A percentile compares a stretch with the other conserved stretches of the same genome.
Evolutionary conservation across 2,329 filamentous ascomycete genomes (phyloP).

Genomic region (Aaosphaeria pasadenensis): DNA sequence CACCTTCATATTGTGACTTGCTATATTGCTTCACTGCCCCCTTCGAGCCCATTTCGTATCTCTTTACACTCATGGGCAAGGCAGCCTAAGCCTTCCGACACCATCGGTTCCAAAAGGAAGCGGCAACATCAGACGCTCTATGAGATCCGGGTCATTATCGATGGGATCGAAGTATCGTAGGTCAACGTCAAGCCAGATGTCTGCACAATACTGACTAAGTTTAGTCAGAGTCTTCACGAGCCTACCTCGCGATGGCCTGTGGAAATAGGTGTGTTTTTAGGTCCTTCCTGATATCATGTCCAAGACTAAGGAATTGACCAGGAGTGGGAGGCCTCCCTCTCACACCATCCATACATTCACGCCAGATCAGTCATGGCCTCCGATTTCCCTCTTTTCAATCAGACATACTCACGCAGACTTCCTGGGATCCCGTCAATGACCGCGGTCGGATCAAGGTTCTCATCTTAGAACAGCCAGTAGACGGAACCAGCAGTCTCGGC

Average conservation of each 20-base stretch:
- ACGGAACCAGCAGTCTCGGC: conserved; percentile 14
- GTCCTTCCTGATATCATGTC: too few species aligned
- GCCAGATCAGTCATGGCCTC: conserved; percentile 37
- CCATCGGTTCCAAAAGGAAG: conserved; percentile 24
- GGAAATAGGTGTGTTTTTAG: conserved; percentile 22
- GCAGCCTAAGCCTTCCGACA: conserved; percentile 18
- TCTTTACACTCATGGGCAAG: conserved; percentile 34
- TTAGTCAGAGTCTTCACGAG: conserved; percentile 27
- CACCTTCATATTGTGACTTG: conserved; percentile 29
- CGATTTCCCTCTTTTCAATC: conserved; percentile 71
- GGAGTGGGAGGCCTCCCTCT: too few species aligned
- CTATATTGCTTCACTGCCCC: conserved; percentile 23
- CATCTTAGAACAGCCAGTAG: conserved; percentile 67
- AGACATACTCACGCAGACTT: conserved; percentile 64
- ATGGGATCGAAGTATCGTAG: conserved; percentile 29
- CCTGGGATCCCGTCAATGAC: conserved; percentile 70
- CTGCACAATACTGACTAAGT: conserved; percentile 21
- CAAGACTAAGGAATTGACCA: too few species aligned
- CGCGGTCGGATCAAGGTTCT: conserved; percentile 73
- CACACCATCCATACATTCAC: conserved; percentile 41
- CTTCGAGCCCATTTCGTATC: conserved; percentile 29
- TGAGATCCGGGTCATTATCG: conserved; percentile 25
- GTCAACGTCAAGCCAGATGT: conserved; percentile 1
- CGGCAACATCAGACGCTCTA: conserved; percentile 24
- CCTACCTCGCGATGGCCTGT: conserved; percentile 24